Evolutionary conservation across 2,329 filamentous ascomycete genomes (phyloP), one percentile per base, ranked within the genome.

Genomic region (Penicillium sp.): DNA sequence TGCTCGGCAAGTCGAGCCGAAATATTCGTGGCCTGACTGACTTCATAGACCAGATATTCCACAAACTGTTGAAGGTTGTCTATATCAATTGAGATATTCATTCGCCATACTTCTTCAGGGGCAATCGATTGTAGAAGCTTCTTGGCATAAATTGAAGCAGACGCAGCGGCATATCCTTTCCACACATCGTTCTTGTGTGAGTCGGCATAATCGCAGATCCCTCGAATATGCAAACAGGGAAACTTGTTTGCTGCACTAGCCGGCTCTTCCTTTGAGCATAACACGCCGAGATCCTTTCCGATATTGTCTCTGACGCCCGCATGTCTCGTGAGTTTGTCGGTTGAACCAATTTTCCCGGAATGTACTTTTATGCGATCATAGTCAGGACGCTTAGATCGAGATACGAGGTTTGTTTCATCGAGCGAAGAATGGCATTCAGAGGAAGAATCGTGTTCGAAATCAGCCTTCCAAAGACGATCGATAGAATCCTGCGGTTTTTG

Each of bases 341-440:
- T 43, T 4, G 39, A 51, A 11, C 35, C 49, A 14, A 51, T 51
- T n/a, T 25, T 51, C 7, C 49, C 49, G 3, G 25, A 39, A 35
- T 51, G 49, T 9, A 51, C 49, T 13, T n/a, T 51, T n/a, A 51
- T 51, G 11, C 35, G 39, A 14, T 51, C 49, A 16, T 51, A 51
- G 27, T 31, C 25, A 44, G 35, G 49, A 10, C 49, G 49, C 19
- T 33, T 19, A 3, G 35, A n/a, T 14, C 49, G 49, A 21, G 23
- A 11, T 16, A 51, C 11, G 5, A 51, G 21, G 3, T 27, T 51
- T 5, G 27, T 51, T 31, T 51, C 35, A n/a, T 51, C 26, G 16
- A n/a, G 14, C 6, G 49, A 42, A 16, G 49, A 42, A 16, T 33
- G 49, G 16, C 49, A 51, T 42, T 51, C 37, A 27, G 35, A 51